Conservation (phyloP, 352 stramenopile genomes). For the Pythium sp. region DNA sequence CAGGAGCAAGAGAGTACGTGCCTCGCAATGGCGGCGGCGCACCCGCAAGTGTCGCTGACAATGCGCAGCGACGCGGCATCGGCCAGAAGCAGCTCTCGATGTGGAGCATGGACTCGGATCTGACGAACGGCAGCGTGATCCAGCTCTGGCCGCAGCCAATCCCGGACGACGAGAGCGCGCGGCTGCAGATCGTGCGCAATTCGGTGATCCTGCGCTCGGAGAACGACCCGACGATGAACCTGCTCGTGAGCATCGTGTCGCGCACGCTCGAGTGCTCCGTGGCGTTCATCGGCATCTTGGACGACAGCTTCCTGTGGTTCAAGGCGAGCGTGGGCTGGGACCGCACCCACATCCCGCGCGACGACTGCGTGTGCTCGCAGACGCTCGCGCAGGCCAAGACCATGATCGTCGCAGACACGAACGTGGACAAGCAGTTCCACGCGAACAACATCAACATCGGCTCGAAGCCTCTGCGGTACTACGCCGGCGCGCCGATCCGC, state of each 20-base stretch:
- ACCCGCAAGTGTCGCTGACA: neutral
- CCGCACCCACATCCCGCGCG: constrained; percentile 44
- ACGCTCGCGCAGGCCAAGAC: constrained; percentile 45
- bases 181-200: constrained; percentile 49
- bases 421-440: constrained; percentile 66
- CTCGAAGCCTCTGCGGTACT: constrained; percentile 51
- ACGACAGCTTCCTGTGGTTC: constrained; percentile 54
- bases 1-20: neutral
- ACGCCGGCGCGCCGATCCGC: constrained; percentile 55
- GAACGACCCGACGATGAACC: constrained; percentile 68
- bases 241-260: constrained; percentile 68
- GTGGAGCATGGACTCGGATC: constrained; percentile 56
- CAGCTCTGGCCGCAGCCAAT: constrained; percentile 60
- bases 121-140: constrained; percentile 59
- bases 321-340: constrained; percentile 71
- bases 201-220: constrained; percentile 46
- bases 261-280: constrained; percentile 63
- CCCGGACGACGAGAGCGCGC: constrained; percentile 41
- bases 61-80: neutral
- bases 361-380: constrained; percentile 54
- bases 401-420: constrained; percentile 64
- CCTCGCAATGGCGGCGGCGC: neutral
- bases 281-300: constrained; percentile 67
- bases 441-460: constrained; percentile 45
- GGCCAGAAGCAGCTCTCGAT: constrained; percentile 46